Base-by-base conservation (phyloP, 2,329 filamentous ascomycete genomes). In the Tolypocladium album region DNA sequence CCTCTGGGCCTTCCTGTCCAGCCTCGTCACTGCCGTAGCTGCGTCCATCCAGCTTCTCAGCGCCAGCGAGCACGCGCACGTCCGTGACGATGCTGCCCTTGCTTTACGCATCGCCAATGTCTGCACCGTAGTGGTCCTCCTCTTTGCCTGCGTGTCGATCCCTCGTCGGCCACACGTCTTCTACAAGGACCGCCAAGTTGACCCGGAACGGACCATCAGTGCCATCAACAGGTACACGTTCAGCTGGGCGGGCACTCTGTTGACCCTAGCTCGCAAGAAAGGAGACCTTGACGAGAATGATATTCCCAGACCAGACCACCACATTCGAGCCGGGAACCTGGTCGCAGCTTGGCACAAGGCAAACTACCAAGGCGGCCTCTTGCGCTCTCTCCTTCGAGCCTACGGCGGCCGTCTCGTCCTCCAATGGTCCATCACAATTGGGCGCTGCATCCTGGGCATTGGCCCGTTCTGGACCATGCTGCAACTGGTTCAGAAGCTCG, bases 391-490 rank as follows among this genome's bases (percentile, higher is more conserved):
- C 3, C 65, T 87, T 5, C 70, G 78, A 50, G 80, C 82, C 1
- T 87, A 90, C 68, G 81, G 80, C 62, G 70, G 71, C 31, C 70
- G 76, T 0, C 77, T 92, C 45, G 65, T 77, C 1, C 59, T 82
- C 11, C 88, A 92, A 71, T 86, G 82, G 75, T 55, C 73, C 2
- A 68, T 89, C 9, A 84, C 83, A 15, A 61, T 84, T 1, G 62
- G 79, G 8, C 77, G 79, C 24, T 81, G 82, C 11, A 65, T 87
- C 38, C 66, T 88, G n/a, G 84, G 84, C 59, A 86, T 92, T 61
- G 81, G 83, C 0, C 89, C 89, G 0, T 89, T 90, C 67, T 83
- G 87, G 70, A 82, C 86, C 36, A 83, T 90, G 63, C 78, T 87
- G 60, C 81, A 82, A 55, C 80, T 93, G 15, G 79, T 93, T 24